Conservation (phyloP, 306 rosid species). For the Malus sieversii region DNA sequence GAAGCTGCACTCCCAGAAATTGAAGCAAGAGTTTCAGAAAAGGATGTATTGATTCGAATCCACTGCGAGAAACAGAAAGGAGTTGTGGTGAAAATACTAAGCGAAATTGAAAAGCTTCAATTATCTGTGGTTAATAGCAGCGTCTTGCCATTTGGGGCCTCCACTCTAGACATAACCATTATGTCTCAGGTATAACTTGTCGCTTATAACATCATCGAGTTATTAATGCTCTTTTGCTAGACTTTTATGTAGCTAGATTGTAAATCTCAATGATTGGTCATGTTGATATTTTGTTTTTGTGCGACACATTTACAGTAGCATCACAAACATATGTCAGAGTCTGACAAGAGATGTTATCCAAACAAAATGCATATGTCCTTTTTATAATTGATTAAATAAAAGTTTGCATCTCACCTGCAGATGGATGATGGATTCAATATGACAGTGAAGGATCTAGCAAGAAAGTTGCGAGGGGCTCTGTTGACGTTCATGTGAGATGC, state of each 20-base stretch:
- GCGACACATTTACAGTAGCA: too few species aligned
- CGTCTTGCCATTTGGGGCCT: slow-evolving; percentile 43
- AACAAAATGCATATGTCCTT: too few species aligned
- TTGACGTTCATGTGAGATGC: slow-evolving; percentile 23
- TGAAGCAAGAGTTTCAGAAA: slow-evolving; percentile 54
- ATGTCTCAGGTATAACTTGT: slow-evolving; percentile 48
- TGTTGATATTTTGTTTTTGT: too few species aligned
- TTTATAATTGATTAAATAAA: too few species aligned
- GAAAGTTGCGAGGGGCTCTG: slow-evolving; percentile 29
- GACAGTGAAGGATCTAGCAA: slow-evolving; percentile 38
- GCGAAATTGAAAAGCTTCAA: slow-evolving; percentile 43
- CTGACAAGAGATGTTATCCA: too few species aligned
- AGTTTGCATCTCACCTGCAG: slow-evolving; percentile 25
- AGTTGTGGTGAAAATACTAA: slow-evolving; percentile 28
- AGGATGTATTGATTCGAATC: slow-evolving; percentile 55
- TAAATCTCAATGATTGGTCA: not conserved
- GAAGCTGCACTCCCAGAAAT: slow-evolving; percentile 35
- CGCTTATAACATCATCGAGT: not conserved
- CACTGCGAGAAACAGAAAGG: slow-evolving; percentile 51
- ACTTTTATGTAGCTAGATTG: not conserved
- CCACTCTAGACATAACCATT: slow-evolving; percentile 42
- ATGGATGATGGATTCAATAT: slow-evolving; percentile 41
- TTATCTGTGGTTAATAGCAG: slow-evolving; percentile 30
- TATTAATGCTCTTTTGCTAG: not conserved
- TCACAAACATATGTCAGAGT: too few species aligned